Evolutionary conservation across 1,284 basidiomycete genomes (phyloP).

Genomic region (Moesziomyces sp.): DNA sequence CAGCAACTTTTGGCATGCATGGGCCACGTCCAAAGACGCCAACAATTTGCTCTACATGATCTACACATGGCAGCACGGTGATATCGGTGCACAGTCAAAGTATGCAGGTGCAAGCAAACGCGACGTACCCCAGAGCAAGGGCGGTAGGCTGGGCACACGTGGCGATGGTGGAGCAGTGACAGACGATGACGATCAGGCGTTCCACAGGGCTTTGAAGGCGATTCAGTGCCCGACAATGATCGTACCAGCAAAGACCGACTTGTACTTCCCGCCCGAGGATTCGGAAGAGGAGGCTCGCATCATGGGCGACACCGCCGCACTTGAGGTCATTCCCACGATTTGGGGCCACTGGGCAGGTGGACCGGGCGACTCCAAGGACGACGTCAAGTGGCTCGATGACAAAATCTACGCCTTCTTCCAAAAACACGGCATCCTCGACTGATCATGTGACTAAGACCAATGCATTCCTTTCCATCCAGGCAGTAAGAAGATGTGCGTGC

Average conservation of each 20-base stretch:
- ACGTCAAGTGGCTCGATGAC: slow-evolving; percentile 49
- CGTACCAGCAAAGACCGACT: slow-evolving; percentile 41
- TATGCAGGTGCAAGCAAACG: slow-evolving; percentile 40
- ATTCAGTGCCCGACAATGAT: slow-evolving; percentile 45
- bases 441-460: neutral
- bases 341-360: slow-evolving; percentile 55
- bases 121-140: slow-evolving; percentile 11
- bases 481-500: neutral
- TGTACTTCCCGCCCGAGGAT: slow-evolving; percentile 58
- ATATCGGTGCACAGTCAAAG: slow-evolving; percentile 36
- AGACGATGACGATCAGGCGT: slow-evolving; percentile 36
- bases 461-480: neutral
- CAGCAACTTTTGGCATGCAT: slow-evolving; percentile 37
- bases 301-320: slow-evolving; percentile 32
- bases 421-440: slow-evolving; percentile 25
- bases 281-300: slow-evolving; percentile 29
- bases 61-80: slow-evolving; percentile 47
- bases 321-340: slow-evolving; percentile 51
- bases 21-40: slow-evolving; percentile 40
- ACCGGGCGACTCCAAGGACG: slow-evolving; percentile 39
- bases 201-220: slow-evolving; percentile 33
- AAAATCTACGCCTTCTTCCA: slow-evolving; percentile 30
- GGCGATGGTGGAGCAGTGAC: slow-evolving; percentile 21
- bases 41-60: slow-evolving; percentile 50
- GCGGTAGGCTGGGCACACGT: slow-evolving; percentile 18